phyloP scores from a whole-genome alignment of 805 yeast genomes.

The Candida hungchunana region DNA sequence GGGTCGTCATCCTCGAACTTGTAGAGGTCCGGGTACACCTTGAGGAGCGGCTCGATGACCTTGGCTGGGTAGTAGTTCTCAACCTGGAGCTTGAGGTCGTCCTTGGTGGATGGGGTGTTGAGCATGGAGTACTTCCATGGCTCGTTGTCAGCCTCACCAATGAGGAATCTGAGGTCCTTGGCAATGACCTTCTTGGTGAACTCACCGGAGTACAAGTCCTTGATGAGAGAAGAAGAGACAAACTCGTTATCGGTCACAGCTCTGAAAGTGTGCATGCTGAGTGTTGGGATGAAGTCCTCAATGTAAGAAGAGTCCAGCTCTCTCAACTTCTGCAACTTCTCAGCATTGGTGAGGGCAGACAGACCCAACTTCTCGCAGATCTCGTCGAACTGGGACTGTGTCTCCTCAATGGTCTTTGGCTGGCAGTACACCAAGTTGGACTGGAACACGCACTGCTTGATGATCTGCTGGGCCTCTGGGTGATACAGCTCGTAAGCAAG shows the following conservation, averaged over 20 bases:
- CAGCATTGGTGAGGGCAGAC: constrained; percentile 13
- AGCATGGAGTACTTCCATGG: constrained; percentile 29
- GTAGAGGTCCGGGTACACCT: constrained; percentile 22
- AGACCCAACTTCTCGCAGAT: constrained; percentile 27
- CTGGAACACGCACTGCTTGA: constrained; percentile 33
- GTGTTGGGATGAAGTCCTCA: constrained; percentile 25
- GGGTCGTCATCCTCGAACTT: constrained; percentile 17
- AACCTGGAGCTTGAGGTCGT: constrained; percentile 30
- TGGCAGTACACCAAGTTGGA: constrained; percentile 36
- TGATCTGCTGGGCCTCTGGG: constrained; percentile 35
- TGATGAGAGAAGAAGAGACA: constrained; percentile 28
- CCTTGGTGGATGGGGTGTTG: constrained; percentile 28
- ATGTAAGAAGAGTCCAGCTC: constrained; percentile 15
- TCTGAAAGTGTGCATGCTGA: constrained; percentile 33
- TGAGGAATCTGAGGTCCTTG: constrained; percentile 24
- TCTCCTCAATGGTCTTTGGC: constrained; percentile 35
- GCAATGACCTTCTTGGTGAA: constrained; percentile 24
- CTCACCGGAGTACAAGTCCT: constrained; percentile 30
- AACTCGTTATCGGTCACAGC: constrained; percentile 38
- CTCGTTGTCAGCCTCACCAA: constrained; percentile 36
- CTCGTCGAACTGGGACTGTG: constrained; percentile 35
- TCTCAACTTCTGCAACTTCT: constrained; percentile 24
- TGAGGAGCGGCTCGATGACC: constrained; percentile 24
- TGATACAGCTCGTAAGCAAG: constrained; percentile 39
- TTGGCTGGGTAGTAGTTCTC: constrained; percentile 34